These are phyloP conservation scores for Geosmithia putterillii DNA, from an alignment of 2,329 filamentous ascomycete species.

Conservation along the genomic window DNA sequence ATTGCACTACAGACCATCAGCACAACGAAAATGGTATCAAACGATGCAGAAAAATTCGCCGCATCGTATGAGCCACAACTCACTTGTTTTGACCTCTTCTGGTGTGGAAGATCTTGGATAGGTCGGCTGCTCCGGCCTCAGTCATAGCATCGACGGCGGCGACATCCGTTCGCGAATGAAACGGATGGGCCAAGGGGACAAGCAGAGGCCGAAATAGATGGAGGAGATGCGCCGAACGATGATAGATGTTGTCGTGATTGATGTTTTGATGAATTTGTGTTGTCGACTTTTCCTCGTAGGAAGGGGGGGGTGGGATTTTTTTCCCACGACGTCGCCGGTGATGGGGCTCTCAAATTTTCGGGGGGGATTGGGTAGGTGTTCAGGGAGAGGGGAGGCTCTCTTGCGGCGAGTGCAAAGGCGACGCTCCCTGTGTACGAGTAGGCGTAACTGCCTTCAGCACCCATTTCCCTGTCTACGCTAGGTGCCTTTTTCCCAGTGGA, in stretches of 20 bases:
- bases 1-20: conserved; percentile 47
- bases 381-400: neutral
- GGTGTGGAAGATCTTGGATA: conserved; percentile 52
- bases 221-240: conserved; percentile 15
- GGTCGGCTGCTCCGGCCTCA: conserved; percentile 56
- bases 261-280: conserved; percentile 8
- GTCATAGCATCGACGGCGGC: conserved; percentile 56
- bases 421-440: neutral
- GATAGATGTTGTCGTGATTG: conserved; percentile 11
- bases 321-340: conserved; percentile 4
- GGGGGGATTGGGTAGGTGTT: neutral
- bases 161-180: conserved; percentile 47
- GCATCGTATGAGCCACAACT: conserved; percentile 30
- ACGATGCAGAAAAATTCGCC: conserved; percentile 35
- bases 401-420: neutral
- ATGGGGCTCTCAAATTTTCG: conserved; percentile 5
- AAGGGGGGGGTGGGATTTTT: conserved; percentile 2
- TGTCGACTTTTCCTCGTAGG: conserved; percentile 10
- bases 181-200: conserved; percentile 3
- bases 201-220: conserved; percentile 1
- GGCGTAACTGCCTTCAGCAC: neutral
- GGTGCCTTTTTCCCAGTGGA: neutral
- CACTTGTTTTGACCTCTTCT: conserved; percentile 52
- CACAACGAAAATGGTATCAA: conserved; percentile 28
- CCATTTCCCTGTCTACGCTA: neutral